Base-by-base conservation (phyloP, 2,329 filamentous ascomycete species). In the Fusarium denticulatum region DNA sequence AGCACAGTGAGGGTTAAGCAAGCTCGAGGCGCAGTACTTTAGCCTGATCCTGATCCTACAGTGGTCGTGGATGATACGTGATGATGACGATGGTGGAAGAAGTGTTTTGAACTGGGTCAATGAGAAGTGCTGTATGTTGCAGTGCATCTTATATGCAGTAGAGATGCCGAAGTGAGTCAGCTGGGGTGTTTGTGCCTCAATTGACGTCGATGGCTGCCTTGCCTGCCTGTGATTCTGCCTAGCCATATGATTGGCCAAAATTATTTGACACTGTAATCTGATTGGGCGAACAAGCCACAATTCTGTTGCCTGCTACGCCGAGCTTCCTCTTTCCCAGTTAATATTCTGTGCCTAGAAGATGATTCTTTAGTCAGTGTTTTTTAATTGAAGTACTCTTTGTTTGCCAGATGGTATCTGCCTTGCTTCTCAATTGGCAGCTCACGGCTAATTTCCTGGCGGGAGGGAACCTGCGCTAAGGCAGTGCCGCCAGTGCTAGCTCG, bases 251-350 rank as follows among this genome's bases (percentile, higher is more conserved):
- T 58, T 47, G 15, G 34, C 12, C 14, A 6, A 22, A 24, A 13
- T 9, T 11, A 11, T 4, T 16, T 2, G 3, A 6, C 1, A 15
- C n/a, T 10, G 7, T 1, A 2, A 5, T 47, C 39, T 71, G 39
- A 73, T 73, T 73, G 70, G 70, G 2, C 26, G 6, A 8, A 7
- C 22, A 13, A 37, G 20, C 5, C 7, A 50, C 10, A 24, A 20
- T 28, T 40, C 61, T 73, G 70, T 30, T 73, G 71, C 71, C 71
- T 73, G 39, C 39, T 43, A 46, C 26, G 26, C 63, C 63, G 56
- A 45, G 18, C 22, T 24, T 28, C 34, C 2, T 53, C 34, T 53
- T 26, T 15, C 1, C 9, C 32, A 15, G 18, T 10, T 13, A 12
- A 5, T 22, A 5, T 18, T 16, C 7, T 10, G 7, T 12, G 6